phyloP scores from a whole-genome alignment of 805 yeast species.

The Hyphopichia homilentoma region DNA sequence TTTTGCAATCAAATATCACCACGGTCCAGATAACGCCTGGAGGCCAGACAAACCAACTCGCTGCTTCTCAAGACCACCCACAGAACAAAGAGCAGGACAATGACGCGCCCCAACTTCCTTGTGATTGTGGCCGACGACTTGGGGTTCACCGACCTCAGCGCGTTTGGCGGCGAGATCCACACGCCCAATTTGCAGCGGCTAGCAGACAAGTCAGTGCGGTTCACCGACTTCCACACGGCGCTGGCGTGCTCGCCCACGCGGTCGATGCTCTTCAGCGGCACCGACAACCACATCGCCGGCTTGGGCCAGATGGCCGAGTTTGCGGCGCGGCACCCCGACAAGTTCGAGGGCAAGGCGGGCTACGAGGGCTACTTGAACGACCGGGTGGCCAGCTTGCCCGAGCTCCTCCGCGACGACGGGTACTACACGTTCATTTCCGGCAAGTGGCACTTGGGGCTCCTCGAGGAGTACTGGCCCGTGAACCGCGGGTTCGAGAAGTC shows the following conservation, averaged over 20 bases:
- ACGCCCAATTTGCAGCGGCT: constrained; percentile 50
- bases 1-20: no score
- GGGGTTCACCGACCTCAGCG: constrained; percentile 53
- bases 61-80: no score
- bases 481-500: constrained; percentile 49
- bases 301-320: constrained; percentile 56
- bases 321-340: constrained; percentile 32
- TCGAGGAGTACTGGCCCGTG: constrained; percentile 45
- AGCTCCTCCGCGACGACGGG: constrained; percentile 44
- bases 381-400: constrained; percentile 51
- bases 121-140: constrained; percentile 60
- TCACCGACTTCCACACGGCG: constrained; percentile 60
- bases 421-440: constrained; percentile 53
- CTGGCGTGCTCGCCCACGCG: constrained; percentile 65
- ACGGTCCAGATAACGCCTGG: no score
- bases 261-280: constrained; percentile 58
- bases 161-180: constrained; percentile 56
- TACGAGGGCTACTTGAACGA: constrained; percentile 53
- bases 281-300: constrained; percentile 61
- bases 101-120: constrained; percentile 48
- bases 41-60: no score
- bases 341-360: constrained; percentile 45
- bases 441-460: constrained; percentile 58
- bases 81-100: no score
- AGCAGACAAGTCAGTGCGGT: constrained; percentile 43